These are phyloP conservation scores for Globisporangium alternatum DNA, from an alignment of 352 stramenopile species.

Conservation along the genomic window DNA sequence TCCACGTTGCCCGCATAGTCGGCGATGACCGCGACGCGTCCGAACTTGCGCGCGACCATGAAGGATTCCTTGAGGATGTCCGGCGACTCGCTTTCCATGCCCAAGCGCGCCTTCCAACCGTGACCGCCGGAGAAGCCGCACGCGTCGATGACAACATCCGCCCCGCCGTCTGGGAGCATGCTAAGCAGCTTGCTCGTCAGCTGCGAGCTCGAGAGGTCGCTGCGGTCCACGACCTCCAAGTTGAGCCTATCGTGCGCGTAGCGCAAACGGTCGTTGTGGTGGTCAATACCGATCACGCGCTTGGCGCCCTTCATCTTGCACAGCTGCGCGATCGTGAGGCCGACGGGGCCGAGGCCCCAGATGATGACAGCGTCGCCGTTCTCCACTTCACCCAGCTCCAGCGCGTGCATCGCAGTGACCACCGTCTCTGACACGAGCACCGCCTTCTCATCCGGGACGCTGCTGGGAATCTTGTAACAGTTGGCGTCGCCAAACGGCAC, in stretches of 20 bases:
- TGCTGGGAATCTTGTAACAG: slow-evolving; percentile 57
- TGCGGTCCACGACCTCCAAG: slow-evolving; percentile 61
- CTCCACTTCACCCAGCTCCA: slow-evolving; percentile 50
- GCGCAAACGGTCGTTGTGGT: slow-evolving; percentile 44
- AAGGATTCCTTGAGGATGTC: slow-evolving; percentile 63
- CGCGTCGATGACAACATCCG: slow-evolving; percentile 57
- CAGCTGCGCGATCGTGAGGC: slow-evolving; percentile 54
- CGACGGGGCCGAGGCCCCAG: slow-evolving; percentile 66
- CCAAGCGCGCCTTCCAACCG: slow-evolving; percentile 51
- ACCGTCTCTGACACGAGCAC: slow-evolving; percentile 64
- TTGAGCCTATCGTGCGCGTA: slow-evolving; percentile 57
- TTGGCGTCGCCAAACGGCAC: slow-evolving; percentile 74
- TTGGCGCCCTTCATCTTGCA: slow-evolving; percentile 63
- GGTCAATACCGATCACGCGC: slow-evolving; percentile 55
- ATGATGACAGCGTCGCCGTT: slow-evolving; percentile 51
- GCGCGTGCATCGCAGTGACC: slow-evolving; percentile 53
- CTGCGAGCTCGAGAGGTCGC: slow-evolving; percentile 38
- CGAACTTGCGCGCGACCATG: slow-evolving; percentile 33
- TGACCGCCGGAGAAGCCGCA: slow-evolving; percentile 30
- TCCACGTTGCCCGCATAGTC: slow-evolving; percentile 33
- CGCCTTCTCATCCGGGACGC: slow-evolving; percentile 58
- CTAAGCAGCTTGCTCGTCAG: slow-evolving; percentile 46
- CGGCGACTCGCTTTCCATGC: slow-evolving; percentile 43
- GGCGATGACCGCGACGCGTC: slow-evolving; percentile 27
- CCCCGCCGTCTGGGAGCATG: slow-evolving; percentile 46